A percentile compares a stretch with the other conserved stretches of the same genome.
These are phyloP conservation scores for Chimonanthus praecox DNA, from an alignment of 164 flowering plant species.

Conservation along the genomic window DNA sequence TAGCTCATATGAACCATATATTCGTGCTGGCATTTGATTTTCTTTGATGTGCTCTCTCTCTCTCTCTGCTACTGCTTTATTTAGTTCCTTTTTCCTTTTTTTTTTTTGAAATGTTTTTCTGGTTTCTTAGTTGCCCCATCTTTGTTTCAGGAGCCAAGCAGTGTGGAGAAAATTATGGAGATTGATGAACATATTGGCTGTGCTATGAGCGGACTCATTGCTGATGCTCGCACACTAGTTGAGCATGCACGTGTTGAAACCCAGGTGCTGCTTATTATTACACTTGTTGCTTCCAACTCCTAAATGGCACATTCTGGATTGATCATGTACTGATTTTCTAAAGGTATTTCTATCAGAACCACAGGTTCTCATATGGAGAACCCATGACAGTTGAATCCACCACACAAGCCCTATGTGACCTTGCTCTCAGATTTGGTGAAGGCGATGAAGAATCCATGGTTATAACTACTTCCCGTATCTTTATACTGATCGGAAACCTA, in stretches of 20 bases:
- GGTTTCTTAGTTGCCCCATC: conserved; percentile 4
- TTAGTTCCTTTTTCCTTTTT: neutral
- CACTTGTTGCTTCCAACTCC: too few species aligned
- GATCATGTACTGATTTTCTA: conserved; percentile 4
- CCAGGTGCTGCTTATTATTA: conserved; percentile 44
- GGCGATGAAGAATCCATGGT: conserved; percentile 99
- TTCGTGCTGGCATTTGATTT: too few species aligned
- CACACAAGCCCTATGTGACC: conserved; percentile 95
- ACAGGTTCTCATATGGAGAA: conserved; percentile 97
- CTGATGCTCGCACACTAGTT: conserved; percentile 99
- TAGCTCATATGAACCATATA: too few species aligned
- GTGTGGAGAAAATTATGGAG: conserved; percentile 98
- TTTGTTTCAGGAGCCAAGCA: conserved; percentile 82
- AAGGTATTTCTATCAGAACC: conserved; percentile 50
- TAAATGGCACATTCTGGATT: neutral
- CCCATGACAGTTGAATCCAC: conserved; percentile 99
- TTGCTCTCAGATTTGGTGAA: conserved; percentile 94
- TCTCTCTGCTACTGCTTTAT: too few species aligned
- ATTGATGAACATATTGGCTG: conserved; percentile 97
- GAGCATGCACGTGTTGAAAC: conserved; percentile 99
- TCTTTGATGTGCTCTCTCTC: too few species aligned
- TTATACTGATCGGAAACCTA: too few species aligned
- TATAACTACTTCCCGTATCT: conserved; percentile 5
- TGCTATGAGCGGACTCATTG: conserved; percentile 99
- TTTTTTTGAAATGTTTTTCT: too few species aligned